Base-by-base conservation (phyloP, 352 stramenopile genomes). In the Phytopythium kandeliae region DNA sequence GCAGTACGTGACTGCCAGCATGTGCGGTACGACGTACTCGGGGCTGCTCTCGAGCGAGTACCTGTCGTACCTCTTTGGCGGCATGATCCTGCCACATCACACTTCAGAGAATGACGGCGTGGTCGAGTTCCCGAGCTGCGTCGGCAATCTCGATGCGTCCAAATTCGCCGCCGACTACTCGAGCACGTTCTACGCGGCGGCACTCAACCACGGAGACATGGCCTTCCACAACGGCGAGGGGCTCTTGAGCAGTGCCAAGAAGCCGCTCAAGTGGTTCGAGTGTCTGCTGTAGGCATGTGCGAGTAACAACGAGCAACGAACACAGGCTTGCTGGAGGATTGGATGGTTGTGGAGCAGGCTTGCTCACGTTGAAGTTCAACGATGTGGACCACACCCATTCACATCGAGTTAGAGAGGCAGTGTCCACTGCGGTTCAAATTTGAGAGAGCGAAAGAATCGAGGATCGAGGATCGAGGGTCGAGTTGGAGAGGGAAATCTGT, bases 211-310 rank as follows among this genome's bases (percentile, higher is more conserved):
- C 55, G 58, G 57, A 19, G 75, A 86, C 52, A 78, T 61, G 21
- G 66, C 69, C 17, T 84, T 86, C 63, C 67, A 74, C 52, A 68
- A 78, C 52, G 69, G 71, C n/a, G 75, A 86, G 30, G 62, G 60
- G 5, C 58, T 74, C 31, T 77, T 78, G 33, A 67, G 69, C 40
- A 65, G 62, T 34, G 56, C 56, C n/a, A 57, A 77, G 52, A 85
- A 85, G 49, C 74, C 74, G 2, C 53, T 77, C 35, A 82, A 85
- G 52, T 85, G 74, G 74, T 82, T 85, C 47, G 68, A 82, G 54
- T 80, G 71, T 25, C 36, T 67, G 36, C 51, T 77, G 24, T 77
- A 72, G 43, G n/a, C n/a, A n/a, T n/a, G n/a, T n/a, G n/a, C n/a
- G n/a, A n/a, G n/a, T n/a, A n/a, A n/a, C n/a, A n/a, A n/a, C n/a